phyloP scores from a whole-genome alignment of 441 rosid genomes.

The Erodium trifolium region DNA sequence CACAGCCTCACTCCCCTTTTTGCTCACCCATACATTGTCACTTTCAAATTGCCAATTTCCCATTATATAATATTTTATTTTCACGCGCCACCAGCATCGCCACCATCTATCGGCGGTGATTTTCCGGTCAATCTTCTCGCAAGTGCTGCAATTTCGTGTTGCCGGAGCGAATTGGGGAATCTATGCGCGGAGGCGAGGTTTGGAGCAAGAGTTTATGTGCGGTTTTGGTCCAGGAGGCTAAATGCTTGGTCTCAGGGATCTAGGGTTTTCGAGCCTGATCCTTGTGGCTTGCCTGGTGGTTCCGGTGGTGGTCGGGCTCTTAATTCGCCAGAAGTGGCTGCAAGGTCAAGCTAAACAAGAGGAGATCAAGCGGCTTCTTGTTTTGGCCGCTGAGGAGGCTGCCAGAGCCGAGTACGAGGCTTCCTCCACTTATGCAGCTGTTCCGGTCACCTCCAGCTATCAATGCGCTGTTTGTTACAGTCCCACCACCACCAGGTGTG shows the following conservation, averaged over 20 bases:
- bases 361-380: slow-evolving; percentile 63
- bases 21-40: too few relatives aligned
- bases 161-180: slow-evolving; percentile 10
- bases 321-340: slow-evolving; percentile 65
- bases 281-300: slow-evolving; percentile 36
- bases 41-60: too few relatives aligned
- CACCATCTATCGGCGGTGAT: too few relatives aligned
- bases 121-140: too few relatives aligned
- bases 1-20: too few relatives aligned
- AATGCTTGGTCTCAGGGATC: slow-evolving; percentile 70
- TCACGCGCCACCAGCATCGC: too few relatives aligned
- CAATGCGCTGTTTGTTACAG: slow-evolving; percentile 68
- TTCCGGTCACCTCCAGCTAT: slow-evolving; percentile 25
- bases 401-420: slow-evolving; percentile 83
- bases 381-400: slow-evolving; percentile 32
- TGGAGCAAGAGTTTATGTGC: slow-evolving; percentile 22
- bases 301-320: slow-evolving; percentile 35
- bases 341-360: slow-evolving; percentile 42
- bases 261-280: slow-evolving; percentile 72
- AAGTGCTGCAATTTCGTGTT: too few relatives aligned
- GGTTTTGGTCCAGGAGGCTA: slow-evolving; percentile 26
- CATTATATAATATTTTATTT: too few relatives aligned
- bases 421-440: slow-evolving; percentile 29
- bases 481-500: slow-evolving; percentile 74
- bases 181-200: slow-evolving; percentile 41